These are phyloP conservation scores for Amphirosellinia nigrospora DNA, from an alignment of 495 filamentous ascomycete genomes.

Conservation along the genomic window DNA sequence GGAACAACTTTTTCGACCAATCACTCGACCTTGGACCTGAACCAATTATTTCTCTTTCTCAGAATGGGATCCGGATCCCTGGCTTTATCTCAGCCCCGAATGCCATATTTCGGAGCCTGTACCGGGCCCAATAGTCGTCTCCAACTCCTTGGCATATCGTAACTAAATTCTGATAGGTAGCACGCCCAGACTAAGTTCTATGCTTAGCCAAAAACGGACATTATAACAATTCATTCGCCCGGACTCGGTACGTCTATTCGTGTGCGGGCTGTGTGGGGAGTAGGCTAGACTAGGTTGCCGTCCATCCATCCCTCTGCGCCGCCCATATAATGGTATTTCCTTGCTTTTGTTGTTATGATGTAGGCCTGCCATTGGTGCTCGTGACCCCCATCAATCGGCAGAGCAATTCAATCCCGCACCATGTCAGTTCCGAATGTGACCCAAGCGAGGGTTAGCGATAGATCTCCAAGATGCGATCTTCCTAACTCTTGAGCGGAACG, in stretches of 20 bases:
- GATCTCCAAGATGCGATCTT: constrained; percentile 7
- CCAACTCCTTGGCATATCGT: constrained; percentile 2
- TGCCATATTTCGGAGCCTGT: constrained; percentile 8
- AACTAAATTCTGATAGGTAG: background rate
- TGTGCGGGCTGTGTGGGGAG: constrained; percentile 1
- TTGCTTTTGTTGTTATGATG: constrained; percentile 9
- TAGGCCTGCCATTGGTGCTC: background rate
- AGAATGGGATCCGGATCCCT: background rate
- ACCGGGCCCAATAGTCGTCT: constrained; percentile 13
- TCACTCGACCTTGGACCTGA: background rate
- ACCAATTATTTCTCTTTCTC: background rate
- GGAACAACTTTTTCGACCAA: background rate
- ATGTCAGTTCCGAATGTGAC: background rate
- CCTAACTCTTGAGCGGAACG: background rate
- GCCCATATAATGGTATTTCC: background rate
- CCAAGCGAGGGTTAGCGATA: background rate
- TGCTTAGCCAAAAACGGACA: background rate
- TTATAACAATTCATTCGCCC: background rate
- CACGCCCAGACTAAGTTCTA: background rate
- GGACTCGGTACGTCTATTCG: background rate
- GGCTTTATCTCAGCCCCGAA: constrained; percentile 17
- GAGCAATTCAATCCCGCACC: background rate
- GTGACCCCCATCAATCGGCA: constrained; percentile 2
- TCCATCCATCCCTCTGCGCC: background rate
- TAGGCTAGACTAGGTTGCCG: background rate